Percentiles rank a stretch among this genome's conserved stretches.
These are phyloP conservation scores for Ceratocystis eucalypticola DNA, from an alignment of 2,329 filamentous ascomycete genomes.

Conservation along the genomic window DNA sequence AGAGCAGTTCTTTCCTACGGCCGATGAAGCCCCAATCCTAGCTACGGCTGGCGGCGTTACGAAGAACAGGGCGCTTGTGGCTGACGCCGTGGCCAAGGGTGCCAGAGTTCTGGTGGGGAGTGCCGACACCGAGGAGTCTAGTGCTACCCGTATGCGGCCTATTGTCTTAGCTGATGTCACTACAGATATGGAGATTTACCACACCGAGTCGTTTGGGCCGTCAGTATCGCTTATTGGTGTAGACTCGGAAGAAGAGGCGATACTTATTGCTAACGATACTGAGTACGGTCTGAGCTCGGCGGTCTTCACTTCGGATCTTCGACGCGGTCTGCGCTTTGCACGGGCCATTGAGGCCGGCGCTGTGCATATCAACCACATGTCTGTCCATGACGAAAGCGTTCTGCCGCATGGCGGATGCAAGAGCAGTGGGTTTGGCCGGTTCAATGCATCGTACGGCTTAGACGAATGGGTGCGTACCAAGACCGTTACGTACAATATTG, in stretches of 20 bases:
- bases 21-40: constrained; percentile 52
- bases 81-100: constrained; percentile 55
- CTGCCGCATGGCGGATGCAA: constrained; percentile 56
- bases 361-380: constrained; percentile 54
- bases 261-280: constrained; percentile 65
- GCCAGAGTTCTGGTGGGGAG: constrained; percentile 37
- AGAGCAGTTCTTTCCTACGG: constrained; percentile 35
- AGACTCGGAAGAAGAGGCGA: constrained; percentile 55
- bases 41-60: constrained; percentile 52
- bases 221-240: constrained; percentile 54
- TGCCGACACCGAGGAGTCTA: constrained; percentile 24
- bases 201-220: constrained; percentile 65
- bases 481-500: constrained; percentile 38
- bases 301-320: constrained; percentile 59
- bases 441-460: constrained; percentile 40
- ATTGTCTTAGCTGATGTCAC: constrained; percentile 52
- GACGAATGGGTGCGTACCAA: constrained; percentile 52
- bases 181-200: constrained; percentile 57
- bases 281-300: constrained; percentile 61
- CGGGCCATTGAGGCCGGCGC: constrained; percentile 51
- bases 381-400: constrained; percentile 48
- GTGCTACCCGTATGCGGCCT: constrained; percentile 40
- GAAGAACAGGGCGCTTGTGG: constrained; percentile 53
- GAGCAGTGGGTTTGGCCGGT: constrained; percentile 49
- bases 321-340: constrained; percentile 45